Evolutionary conservation across 495 filamentous ascomycete species (phyloP), one percentile per base, ranked within the genome.

Genomic region (Annulohypoxylon stygium): DNA sequence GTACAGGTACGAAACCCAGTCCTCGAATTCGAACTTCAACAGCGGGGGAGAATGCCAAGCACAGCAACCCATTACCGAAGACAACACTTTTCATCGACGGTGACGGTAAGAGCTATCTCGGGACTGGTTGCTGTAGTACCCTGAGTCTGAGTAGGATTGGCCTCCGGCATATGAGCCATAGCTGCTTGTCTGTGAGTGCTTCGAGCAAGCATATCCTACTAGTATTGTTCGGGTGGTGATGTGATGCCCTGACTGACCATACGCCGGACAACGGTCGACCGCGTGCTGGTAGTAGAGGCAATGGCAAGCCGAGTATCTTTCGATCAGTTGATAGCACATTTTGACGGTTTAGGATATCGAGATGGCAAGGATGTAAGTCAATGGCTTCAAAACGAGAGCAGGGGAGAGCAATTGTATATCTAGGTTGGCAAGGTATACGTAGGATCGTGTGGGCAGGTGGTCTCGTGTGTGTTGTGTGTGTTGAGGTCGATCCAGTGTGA

Each of bases 211-310:
- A 76, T 95, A 95, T 50, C 93, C 93, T 33, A 97, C 93, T 4
- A 93, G 82, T 36, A 97, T 88, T 7, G 87, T 89, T 74, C 89
- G 91, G 78, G 93, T 92, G 67, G 93, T 88, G 66, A 94, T 82
- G 7, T 73, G 60, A 75, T 97, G 93, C 37, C 92, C 91, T 61
- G 88, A 86, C 62, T 91, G 92, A 53, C 90, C 90, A 75, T 90
- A 91, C 26, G 88, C 85, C 25, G 86, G 77, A 77, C 93, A 95
- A 62, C 91, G 90, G 70, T 95, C 93, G 67, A 93, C 84, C 16
- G 90, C 88, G 80, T 95, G 93, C 62, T 89, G 85, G 83, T 92
- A 92, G 83, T 95, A 95, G 73, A 93, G 84, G 78, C 93, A 95
- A 67, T 88, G 86, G 87, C 93, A 95, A 65, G 89, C 93, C 3